Percentiles rank a stretch among this genome's conserved stretches.
phyloP scores from a whole-genome alignment of 1,139 yeast genomes.

The Kodamaea ohmeri region DNA sequence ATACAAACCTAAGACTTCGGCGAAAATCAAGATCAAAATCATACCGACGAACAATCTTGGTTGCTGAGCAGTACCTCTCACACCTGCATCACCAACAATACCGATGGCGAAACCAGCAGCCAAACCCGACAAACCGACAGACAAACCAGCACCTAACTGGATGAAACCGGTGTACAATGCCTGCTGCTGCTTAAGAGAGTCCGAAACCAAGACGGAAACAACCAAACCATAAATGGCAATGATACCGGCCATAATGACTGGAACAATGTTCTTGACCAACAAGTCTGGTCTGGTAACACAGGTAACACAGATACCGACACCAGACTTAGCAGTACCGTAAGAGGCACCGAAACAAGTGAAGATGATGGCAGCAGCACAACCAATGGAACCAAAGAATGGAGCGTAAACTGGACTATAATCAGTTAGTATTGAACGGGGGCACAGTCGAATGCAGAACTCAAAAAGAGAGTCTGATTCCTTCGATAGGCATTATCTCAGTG shows the following conservation, averaged over 20 bases:
- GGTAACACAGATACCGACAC: conserved; percentile 99
- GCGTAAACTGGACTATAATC: conserved; percentile 68
- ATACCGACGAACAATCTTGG: conserved; percentile 97
- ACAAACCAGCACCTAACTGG: conserved; percentile 96
- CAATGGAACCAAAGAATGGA: conserved; percentile 96
- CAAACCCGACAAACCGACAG: conserved; percentile 95
- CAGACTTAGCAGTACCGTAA: conserved; percentile 98
- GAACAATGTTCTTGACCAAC: conserved; percentile 85
- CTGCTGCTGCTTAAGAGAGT: conserved; percentile 83
- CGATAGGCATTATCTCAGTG: too few species aligned
- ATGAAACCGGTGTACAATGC: conserved; percentile 96
- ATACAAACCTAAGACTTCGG: conserved; percentile 96
- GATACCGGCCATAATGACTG: conserved; percentile 99
- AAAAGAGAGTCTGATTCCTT: too few species aligned
- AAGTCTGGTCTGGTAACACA: conserved; percentile 96
- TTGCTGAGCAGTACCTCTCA: conserved; percentile 93
- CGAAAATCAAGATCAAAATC: conserved; percentile 95
- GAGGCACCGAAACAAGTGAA: conserved; percentile 99
- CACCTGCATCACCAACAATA: conserved; percentile 98
- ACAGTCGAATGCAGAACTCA: too few species aligned
- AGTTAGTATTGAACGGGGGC: conserved; percentile 4
- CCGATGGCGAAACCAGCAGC: conserved; percentile 99
- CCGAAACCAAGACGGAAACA: conserved; percentile 92
- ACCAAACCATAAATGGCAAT: conserved; percentile 98
- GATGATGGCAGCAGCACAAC: conserved; percentile 98